Evolutionary conservation across 78 protist species (phyloP), one percentile per base, ranked within the genome.

Genomic region (Monocercomonoides exilis): DNA sequence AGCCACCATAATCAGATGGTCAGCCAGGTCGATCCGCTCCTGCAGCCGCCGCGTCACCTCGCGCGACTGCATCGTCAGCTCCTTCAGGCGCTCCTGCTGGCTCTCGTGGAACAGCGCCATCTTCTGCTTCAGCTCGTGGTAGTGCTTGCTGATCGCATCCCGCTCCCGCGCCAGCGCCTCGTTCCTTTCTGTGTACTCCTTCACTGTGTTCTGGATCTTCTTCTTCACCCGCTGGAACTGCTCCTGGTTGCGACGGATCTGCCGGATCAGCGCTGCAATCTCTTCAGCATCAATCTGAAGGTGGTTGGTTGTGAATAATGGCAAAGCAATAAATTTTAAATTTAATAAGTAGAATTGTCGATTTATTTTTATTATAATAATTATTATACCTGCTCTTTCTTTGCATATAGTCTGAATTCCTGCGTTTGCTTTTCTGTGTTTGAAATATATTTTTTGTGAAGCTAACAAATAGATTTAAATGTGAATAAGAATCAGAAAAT

Each of bases 71-170:
- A 32, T 64, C 45, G 84, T 46, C 21, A 89, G 88, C 43, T 89
- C 91, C 44, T 6, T 33, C 85, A 89, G 88, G 77, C 89, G 81
- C 44, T 2, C 11, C 38, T 11, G 43, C 84, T 91, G 90, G 5
- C 11, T 63, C 4, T 84, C 86, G 2, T 92, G 89, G 89, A 88
- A 89, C 79, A 5, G 1, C 43, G 34, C 33, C 95, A 91, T 91
- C 2, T 82, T 81, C 46, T 0, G 45, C 91, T 93, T 93, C 45
- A 93, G 91, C 46, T 90, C 91, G 63, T 87, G 89, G 77, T 86
- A 87, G 44, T 89, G 89, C 84, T 1, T 0, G 46, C 85, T 42
- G 44, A 86, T 45, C 2, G 85, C 5, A 35, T 79, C 82, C 11
- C 21, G 6, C 82, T 79, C 82, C 11, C 21, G 6, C 43, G 82